Percentiles rank a stretch among this genome's conserved stretches.
Conservation (phyloP, 2,329 filamentous ascomycete species). For the Chaetomiaceae sp. region DNA sequence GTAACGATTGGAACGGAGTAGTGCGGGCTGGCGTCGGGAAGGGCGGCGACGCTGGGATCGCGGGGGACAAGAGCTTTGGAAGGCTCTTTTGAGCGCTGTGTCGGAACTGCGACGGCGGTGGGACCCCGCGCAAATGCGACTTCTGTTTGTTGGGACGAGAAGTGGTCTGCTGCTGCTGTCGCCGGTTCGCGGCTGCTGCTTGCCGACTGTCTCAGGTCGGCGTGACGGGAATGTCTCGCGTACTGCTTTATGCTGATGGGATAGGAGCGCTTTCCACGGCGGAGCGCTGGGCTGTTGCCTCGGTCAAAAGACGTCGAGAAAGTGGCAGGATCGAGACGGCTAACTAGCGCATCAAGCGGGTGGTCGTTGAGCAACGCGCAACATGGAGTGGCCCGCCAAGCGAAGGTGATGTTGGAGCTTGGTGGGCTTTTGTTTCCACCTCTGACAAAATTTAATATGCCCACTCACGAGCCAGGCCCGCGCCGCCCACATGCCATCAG, state of each 20-base stretch:
- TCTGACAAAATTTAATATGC: constrained; percentile 10
- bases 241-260: too few species aligned
- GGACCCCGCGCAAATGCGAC: too few species aligned
- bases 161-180: too few species aligned
- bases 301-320: background rate
- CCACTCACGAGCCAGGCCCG: background rate
- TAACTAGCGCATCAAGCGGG: constrained; percentile 1
- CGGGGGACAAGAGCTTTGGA: too few species aligned
- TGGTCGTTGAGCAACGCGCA: constrained; percentile 7
- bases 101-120: too few species aligned
- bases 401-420: constrained; percentile 14
- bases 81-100: too few species aligned
- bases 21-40: constrained; percentile 6
- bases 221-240: too few species aligned
- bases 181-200: too few species aligned
- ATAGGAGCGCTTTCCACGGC: background rate
- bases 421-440: constrained; percentile 11
- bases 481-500: background rate
- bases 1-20: constrained; percentile 5
- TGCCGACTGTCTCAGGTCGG: too few species aligned
- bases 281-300: background rate
- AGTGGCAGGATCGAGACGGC: constrained; percentile 3
- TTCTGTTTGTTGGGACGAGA: too few species aligned
- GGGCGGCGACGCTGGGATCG: constrained; percentile 2
- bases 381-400: constrained; percentile 15